Evolutionary conservation across 73 alveolate species (phyloP), one percentile per base, ranked within the genome.

Genomic region (Paramecium tetraurelia): DNA sequence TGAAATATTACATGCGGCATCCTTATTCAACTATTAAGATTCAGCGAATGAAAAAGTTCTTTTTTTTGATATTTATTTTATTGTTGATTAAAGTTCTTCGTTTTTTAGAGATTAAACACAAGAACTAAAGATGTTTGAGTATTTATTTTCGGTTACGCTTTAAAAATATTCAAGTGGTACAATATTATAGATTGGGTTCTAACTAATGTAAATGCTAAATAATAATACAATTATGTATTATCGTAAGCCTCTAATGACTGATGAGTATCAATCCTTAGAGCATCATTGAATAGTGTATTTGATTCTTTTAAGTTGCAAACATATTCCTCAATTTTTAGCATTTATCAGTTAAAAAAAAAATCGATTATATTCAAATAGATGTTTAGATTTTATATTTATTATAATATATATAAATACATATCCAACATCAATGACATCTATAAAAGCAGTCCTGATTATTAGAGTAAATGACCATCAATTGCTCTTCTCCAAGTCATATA

Each of bases 1-100:
- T 18, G 86, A 72, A 35, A 72, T 72, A 33, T 72, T 72, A 11
- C 59, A 40, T 16, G 18, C 33, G 4, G 86, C 38, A 22, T 72
- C 40, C 10, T 72, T 22, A 7, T 72, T 20, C 2, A 43, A 29
- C 8, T 72, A 72, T 18, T 72, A 63, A 22, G 84, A 63, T 24
- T 72, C 86, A 35, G 57, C 41, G 20, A 72, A 72, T 72, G 86
- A 72, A 72, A 72, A 72, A 14, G 86, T 72, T 72, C 86, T 14
- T 72, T 72, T 72, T 36, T 72, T 72, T 16, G 86, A 41, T 29
- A 16, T 20, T 72, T 72, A 20, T 36, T 33, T 33, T 21, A 72
- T 68, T 11, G 84, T 27, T 68, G 46, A 68, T 68, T 33, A 11
- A 68, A 33, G 46, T 72, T 33, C 59, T 8, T 72, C 57, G 12